Base-by-base conservation (phyloP, 2,329 filamentous ascomycete genomes). In the Colletotrichum sp. region DNA sequence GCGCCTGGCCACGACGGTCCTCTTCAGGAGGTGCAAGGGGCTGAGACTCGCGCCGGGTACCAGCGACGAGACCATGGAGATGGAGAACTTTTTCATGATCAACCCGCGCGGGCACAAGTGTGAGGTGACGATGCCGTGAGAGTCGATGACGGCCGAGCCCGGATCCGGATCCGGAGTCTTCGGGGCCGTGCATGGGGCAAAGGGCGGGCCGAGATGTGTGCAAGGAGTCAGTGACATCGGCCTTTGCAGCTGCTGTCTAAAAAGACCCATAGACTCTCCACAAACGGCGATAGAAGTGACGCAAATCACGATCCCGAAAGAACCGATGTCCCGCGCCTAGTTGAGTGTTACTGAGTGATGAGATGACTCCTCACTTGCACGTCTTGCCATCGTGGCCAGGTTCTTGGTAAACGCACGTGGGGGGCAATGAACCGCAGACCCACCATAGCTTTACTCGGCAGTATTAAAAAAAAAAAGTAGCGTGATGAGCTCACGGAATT, bases 11-110 rank as follows among this genome's bases (percentile, higher is more conserved):
- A 84, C 87, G 0, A 87, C 89, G 0, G 83, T 86, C 7, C 90
- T 93, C 81, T 91, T 92, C 80, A 83, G 86, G 1, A 82, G 87
- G 57, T 90, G 87, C 75, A 84, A 85, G 1, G 80, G 80, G 66
- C 80, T 84, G 1, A 80, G 58, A n/a, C 71, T 82, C 2, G 65
- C 75, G 26, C 82, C 85, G 58, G 84, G 81, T 12, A 86, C 85
- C 80, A 79, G 72, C 3, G 82, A 85, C 64, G 73, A 78, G 3
- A 83, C 86, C 21, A 86, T 87, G 85, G 79, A 79, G 26, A 77
- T 79, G 32, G 58, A 72, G n/a, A 78, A 83, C 70, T 82, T 79
- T 67, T 87, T 86, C 72, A 72, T 86, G 18, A 72, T 84, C 30
- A 67, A 69, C 8, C 84, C 84, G 5, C 79, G 76, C 38, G 81